Conservation (phyloP, 1,139 yeast species). For the Magnusiomyces paraingens region DNA sequence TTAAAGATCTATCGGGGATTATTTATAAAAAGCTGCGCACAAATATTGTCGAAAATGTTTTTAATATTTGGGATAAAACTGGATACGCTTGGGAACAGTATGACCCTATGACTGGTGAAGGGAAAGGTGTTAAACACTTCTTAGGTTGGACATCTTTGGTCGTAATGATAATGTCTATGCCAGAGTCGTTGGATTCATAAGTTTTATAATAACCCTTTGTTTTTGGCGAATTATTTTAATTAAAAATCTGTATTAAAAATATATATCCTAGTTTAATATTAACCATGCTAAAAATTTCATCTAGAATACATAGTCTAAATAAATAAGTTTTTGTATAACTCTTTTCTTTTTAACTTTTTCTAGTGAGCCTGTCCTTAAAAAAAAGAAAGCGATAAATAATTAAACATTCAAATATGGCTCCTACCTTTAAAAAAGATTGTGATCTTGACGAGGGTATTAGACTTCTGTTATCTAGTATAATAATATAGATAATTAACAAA, state of each 20-base stretch:
- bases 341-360: background rate
- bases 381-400: no score
- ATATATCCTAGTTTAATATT: no score
- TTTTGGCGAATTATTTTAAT: background rate
- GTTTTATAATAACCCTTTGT: background rate
- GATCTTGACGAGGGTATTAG: slow-evolving; percentile 17
- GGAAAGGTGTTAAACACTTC: slow-evolving; percentile 82
- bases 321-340: background rate
- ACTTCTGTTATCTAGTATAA: background rate
- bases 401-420: background rate
- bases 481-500: background rate
- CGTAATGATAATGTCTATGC: slow-evolving; percentile 76
- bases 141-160: slow-evolving; percentile 91
- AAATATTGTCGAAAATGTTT: slow-evolving; percentile 64
- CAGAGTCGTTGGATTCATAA: slow-evolving; percentile 34
- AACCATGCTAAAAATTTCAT: no score
- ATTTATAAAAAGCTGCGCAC: slow-evolving; percentile 54
- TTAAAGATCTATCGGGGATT: slow-evolving; percentile 37
- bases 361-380: no score
- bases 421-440: slow-evolving; percentile 6
- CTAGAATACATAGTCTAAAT: background rate
- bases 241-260: background rate
- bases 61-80: slow-evolving; percentile 59
- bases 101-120: slow-evolving; percentile 65
- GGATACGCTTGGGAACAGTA: slow-evolving; percentile 94